Evolutionary conservation across 2,329 filamentous ascomycete genomes (phyloP).

Genomic region (Hymenoscyphus albidus): DNA sequence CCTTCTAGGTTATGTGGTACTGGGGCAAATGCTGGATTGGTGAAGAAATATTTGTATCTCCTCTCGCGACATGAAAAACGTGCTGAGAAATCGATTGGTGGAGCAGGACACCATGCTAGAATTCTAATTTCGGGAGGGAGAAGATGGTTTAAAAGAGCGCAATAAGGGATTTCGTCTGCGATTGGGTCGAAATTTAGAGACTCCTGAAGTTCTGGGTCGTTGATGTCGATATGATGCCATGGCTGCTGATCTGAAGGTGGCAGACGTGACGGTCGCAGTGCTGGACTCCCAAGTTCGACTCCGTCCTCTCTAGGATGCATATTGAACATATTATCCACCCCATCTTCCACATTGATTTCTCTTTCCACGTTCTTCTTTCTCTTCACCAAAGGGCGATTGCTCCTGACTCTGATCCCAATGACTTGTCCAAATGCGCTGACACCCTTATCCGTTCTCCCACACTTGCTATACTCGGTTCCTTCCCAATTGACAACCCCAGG

Average conservation of each 20-base stretch:
- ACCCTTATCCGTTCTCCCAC: conserved; percentile 85
- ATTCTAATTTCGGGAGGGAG: conserved; percentile 86
- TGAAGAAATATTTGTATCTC: conserved; percentile 96
- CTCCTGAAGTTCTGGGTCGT: conserved; percentile 31
- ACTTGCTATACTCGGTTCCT: conserved; percentile 88
- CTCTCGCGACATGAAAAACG: conserved; percentile 90
- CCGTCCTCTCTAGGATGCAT: conserved; percentile 26
- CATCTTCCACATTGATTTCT: conserved; percentile 14
- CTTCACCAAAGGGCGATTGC: conserved; percentile 60
- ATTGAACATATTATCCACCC: conserved; percentile 20
- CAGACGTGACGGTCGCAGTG: conserved; percentile 23
- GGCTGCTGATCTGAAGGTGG: conserved; percentile 16
- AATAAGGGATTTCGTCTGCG: conserved; percentile 79
- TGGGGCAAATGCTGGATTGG: conserved; percentile 80
- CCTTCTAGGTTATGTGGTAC: conserved; percentile 51
- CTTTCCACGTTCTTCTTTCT: conserved; percentile 22
- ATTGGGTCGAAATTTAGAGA: conserved; percentile 59
- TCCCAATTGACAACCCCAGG: conserved; percentile 69
- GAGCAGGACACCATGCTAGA: conserved; percentile 86
- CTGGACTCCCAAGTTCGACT: conserved; percentile 28
- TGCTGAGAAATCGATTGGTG: conserved; percentile 77
- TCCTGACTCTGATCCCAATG: conserved; percentile 76
- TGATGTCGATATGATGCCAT: conserved; percentile 20
- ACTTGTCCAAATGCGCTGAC: conserved; percentile 98
- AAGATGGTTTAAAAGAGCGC: conserved; percentile 77